Conservation (phyloP, 192 early-diverging fungal species). For the Funneliformis geosporum region DNA sequence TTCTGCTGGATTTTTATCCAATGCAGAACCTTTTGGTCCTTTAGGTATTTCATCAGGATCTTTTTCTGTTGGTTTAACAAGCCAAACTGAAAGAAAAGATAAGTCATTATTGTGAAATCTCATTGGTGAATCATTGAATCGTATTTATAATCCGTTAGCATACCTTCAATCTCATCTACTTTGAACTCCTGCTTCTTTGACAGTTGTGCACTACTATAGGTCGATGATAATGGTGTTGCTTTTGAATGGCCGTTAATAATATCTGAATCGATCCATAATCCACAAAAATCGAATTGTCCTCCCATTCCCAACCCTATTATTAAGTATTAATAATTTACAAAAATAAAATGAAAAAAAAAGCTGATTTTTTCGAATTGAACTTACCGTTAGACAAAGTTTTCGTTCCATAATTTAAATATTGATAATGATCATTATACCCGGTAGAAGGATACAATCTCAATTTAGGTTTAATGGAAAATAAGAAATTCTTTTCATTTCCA, state of each 20-base stretch:
- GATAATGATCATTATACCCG: constrained; percentile 67
- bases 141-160: not conserved
- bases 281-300: constrained; percentile 73
- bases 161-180: constrained; percentile 70
- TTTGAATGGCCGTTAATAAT: constrained; percentile 63
- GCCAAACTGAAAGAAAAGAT: constrained; percentile 54
- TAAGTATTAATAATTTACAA: constrained; percentile 9
- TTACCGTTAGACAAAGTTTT: constrained; percentile 74
- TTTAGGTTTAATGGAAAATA: constrained; percentile 49
- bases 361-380: not conserved
- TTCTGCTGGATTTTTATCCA: constrained; percentile 65
- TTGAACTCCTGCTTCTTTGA: constrained; percentile 56
- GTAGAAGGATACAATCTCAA: constrained; percentile 40
- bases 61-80: constrained; percentile 54
- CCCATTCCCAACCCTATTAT: constrained; percentile 63
- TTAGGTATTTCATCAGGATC: constrained; percentile 48
- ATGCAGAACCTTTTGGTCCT: constrained; percentile 50
- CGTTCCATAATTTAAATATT: constrained; percentile 73
- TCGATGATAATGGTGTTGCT: constrained; percentile 61
- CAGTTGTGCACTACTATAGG: constrained; percentile 61
- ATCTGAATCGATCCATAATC: constrained; percentile 67
- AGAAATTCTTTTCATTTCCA: constrained; percentile 59
- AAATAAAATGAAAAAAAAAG: not conserved
- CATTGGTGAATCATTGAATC: too few relatives aligned
- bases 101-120: not conserved